Evolutionary conservation across 2,329 filamentous ascomycete genomes (phyloP).

Genomic region (Fusarium udum): DNA sequence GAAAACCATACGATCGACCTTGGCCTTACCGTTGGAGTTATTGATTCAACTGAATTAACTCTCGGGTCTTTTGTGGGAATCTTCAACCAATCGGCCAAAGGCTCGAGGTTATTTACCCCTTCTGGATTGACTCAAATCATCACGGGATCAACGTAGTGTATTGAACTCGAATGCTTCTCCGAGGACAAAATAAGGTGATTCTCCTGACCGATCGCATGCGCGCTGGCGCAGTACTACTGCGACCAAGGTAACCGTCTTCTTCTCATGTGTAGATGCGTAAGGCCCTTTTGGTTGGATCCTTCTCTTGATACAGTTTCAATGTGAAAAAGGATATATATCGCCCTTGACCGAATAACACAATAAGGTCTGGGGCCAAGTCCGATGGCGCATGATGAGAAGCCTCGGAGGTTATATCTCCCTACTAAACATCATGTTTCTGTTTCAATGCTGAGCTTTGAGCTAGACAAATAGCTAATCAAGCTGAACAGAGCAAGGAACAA

Average conservation of each 20-base stretch:
- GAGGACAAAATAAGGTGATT: neutral
- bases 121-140: neutral
- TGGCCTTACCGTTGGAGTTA: slow-evolving; percentile 10
- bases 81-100: slow-evolving; percentile 7
- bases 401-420: neutral
- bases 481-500: neutral
- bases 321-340: neutral
- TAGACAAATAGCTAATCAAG: neutral
- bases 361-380: neutral
- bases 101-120: neutral
- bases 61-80: slow-evolving; percentile 15
- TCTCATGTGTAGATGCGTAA: neutral
- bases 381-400: neutral
- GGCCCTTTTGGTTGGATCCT: neutral
- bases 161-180: neutral
- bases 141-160: neutral
- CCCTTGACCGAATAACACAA: neutral
- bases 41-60: slow-evolving; percentile 2
- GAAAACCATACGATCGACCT: slow-evolving; percentile 26
- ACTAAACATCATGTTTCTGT: neutral
- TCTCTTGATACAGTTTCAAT: neutral
- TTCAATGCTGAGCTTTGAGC: neutral
- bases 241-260: neutral
- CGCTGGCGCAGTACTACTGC: neutral
- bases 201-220: neutral